Evolutionary conservation across 192 early-diverging fungal species (phyloP).

Genomic region (Backusella tarrabulga): DNA sequence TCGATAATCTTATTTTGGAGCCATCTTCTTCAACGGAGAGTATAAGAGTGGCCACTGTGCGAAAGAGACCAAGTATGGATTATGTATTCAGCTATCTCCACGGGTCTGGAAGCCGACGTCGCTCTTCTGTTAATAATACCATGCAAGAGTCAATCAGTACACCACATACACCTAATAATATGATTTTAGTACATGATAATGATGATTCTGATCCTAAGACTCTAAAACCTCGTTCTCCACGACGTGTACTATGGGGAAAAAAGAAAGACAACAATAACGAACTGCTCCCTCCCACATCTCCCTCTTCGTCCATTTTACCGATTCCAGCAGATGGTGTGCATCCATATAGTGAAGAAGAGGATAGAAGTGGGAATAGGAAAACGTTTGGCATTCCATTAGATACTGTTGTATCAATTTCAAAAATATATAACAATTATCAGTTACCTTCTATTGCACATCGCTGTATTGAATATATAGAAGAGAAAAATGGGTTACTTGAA

Average conservation of each 20-base stretch:
- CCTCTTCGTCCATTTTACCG: not conserved
- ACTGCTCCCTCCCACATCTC: not conserved
- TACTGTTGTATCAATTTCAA: constrained; percentile 65
- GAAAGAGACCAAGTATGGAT: constrained; percentile 12
- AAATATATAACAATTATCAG: constrained; percentile 73
- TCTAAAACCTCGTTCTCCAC: constrained; percentile 17
- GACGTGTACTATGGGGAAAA: constrained; percentile 26
- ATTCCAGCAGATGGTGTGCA: not conserved
- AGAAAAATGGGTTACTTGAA: constrained; percentile 81
- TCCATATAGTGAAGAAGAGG: constrained; percentile 10
- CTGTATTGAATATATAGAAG: constrained; percentile 95
- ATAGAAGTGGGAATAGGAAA: constrained; percentile 5
- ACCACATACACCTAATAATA: not conserved
- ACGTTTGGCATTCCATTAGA: constrained; percentile 86
- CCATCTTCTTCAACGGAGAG: constrained; percentile 10
- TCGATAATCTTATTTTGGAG: not conserved
- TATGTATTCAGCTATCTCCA: constrained; percentile 30
- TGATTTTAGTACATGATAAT: not conserved
- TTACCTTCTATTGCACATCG: constrained; percentile 92
- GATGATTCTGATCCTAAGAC: constrained; percentile 13
- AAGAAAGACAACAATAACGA: constrained; percentile 10
- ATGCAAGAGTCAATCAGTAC: not conserved
- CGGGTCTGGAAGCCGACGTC: not conserved
- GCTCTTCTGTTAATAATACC: not conserved
- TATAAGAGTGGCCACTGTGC: not conserved